Evolutionary conservation across 2,329 filamentous ascomycete genomes (phyloP).

Genomic region (Aspergillus neoniger): DNA sequence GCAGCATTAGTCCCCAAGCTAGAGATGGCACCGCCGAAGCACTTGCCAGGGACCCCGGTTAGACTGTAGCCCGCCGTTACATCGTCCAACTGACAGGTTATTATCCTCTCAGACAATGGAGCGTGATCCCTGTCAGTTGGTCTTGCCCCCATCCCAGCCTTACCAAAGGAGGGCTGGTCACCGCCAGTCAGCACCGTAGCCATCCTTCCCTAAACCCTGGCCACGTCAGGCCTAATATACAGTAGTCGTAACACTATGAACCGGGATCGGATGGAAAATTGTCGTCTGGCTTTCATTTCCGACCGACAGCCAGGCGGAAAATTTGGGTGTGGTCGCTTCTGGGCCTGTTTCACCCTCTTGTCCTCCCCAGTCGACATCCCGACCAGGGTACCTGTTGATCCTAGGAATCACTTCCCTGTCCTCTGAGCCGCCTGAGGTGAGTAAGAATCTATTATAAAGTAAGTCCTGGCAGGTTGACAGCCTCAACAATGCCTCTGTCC

Average conservation of each 20-base stretch:
- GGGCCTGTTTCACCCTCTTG: not conserved
- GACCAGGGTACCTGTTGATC: not conserved
- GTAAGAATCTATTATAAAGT: not conserved
- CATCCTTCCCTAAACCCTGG: no score
- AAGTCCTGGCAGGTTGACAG: not conserved
- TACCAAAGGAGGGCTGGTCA: no score
- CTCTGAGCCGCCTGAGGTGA: not conserved
- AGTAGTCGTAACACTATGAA: no score
- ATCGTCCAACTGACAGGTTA: not conserved
- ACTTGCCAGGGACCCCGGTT: not conserved
- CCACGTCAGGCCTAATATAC: no score
- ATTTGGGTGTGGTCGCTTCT: not conserved
- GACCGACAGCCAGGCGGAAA: not conserved
- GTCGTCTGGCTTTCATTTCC: not conserved
- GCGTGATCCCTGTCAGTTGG: not conserved
- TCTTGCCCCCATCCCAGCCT: not conserved
- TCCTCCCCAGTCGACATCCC: not conserved
- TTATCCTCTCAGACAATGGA: no score
- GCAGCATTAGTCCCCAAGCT: no score
- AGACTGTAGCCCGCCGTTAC: not conserved
- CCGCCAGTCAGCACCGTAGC: no score
- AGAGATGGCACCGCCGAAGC: not conserved
- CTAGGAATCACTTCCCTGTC: not conserved
- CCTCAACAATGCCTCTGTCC: conserved; percentile 9
- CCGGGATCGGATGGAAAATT: no score